Evolutionary conservation across 202 grass and related monocot species (phyloP).

Genomic region (Setaria italica): DNA sequence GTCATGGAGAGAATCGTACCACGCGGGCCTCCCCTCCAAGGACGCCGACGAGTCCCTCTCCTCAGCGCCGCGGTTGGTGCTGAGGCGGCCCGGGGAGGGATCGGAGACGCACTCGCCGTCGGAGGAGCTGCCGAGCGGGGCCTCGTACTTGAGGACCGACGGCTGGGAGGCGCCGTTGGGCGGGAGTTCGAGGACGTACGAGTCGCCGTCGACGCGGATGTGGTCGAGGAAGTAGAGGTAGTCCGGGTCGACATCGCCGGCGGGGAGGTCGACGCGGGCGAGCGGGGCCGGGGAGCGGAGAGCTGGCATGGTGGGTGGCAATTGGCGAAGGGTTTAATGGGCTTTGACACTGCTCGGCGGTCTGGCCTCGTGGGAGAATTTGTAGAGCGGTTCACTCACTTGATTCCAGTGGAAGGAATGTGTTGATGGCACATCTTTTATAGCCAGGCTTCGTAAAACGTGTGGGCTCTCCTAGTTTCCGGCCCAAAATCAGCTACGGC

Average conservation of each 20-base stretch:
- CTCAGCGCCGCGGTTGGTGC: constrained; percentile 22
- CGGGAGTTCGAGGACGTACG: constrained; percentile 55
- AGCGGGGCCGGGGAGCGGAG: constrained; percentile 11
- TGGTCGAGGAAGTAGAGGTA: constrained; percentile 69
- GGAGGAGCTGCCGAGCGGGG: constrained; percentile 4
- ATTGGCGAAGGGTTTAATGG: neutral
- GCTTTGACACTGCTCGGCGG: neutral
- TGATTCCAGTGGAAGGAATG: neutral
- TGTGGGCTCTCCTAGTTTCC: neutral
- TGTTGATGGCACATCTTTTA: neutral
- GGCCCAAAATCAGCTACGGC: neutral
- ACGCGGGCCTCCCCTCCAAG: constrained; percentile 7
- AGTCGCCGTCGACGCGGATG: constrained; percentile 53
- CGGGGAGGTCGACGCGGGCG: constrained; percentile 36
- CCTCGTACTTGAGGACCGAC: constrained; percentile 53
- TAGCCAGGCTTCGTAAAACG: neutral
- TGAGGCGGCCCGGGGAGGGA: constrained; percentile 32
- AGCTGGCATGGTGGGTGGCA: neutral
- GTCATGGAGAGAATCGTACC: constrained; percentile 32
- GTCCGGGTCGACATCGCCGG: constrained; percentile 50
- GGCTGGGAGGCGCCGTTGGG: constrained; percentile 24
- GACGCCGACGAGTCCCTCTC: constrained; percentile 8
- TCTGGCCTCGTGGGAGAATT: neutral
- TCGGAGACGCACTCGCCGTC: constrained; percentile 46
- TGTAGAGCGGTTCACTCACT: neutral